phyloP scores from a whole-genome alignment of 148 eudicot genomes.

The Selenicereus undatus region DNA sequence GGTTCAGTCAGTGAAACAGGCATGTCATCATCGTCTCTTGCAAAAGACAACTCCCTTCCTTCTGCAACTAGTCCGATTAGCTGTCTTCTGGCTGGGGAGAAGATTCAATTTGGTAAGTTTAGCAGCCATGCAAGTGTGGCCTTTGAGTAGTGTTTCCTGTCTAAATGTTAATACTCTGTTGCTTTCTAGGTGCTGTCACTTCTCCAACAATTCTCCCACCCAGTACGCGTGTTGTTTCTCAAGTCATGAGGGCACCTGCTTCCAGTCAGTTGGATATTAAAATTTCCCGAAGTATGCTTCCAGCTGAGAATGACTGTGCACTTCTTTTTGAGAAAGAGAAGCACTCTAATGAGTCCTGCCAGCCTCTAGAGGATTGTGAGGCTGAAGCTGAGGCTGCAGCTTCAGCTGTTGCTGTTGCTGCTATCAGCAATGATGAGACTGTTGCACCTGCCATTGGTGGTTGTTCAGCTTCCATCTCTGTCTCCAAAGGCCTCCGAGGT shows the following conservation, averaged over 20 bases:
- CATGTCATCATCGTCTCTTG: constrained; percentile 47
- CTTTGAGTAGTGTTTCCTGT: neutral
- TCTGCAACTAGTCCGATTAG: constrained; percentile 74
- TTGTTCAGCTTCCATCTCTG: constrained; percentile 33
- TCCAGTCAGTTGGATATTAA: constrained; percentile 52
- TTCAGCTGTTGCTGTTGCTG: constrained; percentile 89
- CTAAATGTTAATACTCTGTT: constrained; percentile 19
- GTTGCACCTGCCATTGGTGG: constrained; percentile 41
- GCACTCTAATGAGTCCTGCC: constrained; percentile 41
- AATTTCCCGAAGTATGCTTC: constrained; percentile 39
- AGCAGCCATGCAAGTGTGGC: constrained; percentile 6
- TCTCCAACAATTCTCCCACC: constrained; percentile 72
- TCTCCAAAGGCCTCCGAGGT: constrained; percentile 42
- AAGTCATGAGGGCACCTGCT: constrained; percentile 54
- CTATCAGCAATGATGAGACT: constrained; percentile 70
- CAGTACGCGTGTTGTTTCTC: constrained; percentile 50
- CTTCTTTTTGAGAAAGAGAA: constrained; percentile 59
- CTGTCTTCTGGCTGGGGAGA: constrained; percentile 95
- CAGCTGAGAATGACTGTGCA: constrained; percentile 37
- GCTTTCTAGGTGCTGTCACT: constrained; percentile 81
- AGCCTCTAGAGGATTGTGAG: constrained; percentile 58
- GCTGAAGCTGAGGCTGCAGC: constrained; percentile 86
- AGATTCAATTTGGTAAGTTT: constrained; percentile 85
- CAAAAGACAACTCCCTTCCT: constrained; percentile 52
- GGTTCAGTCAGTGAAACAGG: constrained; percentile 41